These are phyloP conservation scores for Cryptococcus sp. DNA, from an alignment of 1,284 basidiomycete species.

Conservation along the genomic window DNA sequence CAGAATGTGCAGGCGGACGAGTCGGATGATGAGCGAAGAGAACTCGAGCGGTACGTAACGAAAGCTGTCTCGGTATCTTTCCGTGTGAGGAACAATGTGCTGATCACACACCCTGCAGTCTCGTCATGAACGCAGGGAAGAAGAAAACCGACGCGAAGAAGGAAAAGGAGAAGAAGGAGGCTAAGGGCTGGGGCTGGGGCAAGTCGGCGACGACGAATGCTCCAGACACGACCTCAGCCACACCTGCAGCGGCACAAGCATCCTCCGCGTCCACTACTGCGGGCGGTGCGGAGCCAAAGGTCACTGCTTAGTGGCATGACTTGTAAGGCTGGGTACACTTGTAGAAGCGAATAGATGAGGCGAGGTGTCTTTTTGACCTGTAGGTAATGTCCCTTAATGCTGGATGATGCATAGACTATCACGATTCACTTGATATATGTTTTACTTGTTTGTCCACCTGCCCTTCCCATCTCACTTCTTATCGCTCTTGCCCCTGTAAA, in stretches of 20 bases:
- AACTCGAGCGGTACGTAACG: slow-evolving; percentile 70
- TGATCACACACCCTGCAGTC: slow-evolving; percentile 18
- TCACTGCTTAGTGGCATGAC: background rate
- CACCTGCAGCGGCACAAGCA: background rate
- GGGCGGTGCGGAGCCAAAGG: slow-evolving; percentile 7
- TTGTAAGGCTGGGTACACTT: no score
- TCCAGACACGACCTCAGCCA: slow-evolving; percentile 3
- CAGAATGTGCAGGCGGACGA: slow-evolving; percentile 80
- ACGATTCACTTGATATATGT: no score
- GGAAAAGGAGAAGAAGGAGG: slow-evolving; percentile 37
- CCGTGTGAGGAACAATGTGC: background rate
- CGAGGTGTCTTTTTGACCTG: no score
- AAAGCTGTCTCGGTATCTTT: background rate
- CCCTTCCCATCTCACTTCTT: no score
- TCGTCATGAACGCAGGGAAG: slow-evolving; percentile 52
- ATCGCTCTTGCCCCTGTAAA: no score
- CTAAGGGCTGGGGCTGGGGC: slow-evolving; percentile 23
- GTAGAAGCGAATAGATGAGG: no score
- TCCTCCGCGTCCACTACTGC: slow-evolving; percentile 7
- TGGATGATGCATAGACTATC: no score
- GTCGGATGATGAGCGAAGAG: slow-evolving; percentile 84
- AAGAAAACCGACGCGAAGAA: slow-evolving; percentile 53
- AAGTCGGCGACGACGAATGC: slow-evolving; percentile 4
- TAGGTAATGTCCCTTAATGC: no score
- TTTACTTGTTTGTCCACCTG: no score